These are phyloP conservation scores for Golubevia sp. DNA, from an alignment of 1,284 basidiomycete species.

Conservation along the genomic window DNA sequence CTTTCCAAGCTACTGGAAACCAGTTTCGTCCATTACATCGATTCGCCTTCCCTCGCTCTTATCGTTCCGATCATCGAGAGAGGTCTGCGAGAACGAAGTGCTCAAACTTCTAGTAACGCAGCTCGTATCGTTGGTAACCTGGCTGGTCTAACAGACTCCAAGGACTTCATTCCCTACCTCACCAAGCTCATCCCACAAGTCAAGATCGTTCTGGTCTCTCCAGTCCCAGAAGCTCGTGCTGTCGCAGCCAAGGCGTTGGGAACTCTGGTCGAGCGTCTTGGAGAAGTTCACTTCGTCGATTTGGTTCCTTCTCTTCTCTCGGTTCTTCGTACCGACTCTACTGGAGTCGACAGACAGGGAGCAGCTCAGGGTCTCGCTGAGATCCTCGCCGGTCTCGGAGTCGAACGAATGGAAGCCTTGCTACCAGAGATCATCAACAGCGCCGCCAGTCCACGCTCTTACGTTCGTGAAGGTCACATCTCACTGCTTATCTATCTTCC, in stretches of 20 bases:
- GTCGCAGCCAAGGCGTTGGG: slow-evolving; percentile 98
- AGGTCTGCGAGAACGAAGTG: slow-evolving; percentile 86
- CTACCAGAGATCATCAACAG: slow-evolving; percentile 92
- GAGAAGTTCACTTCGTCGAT: slow-evolving; percentile 93
- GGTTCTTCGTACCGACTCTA: slow-evolving; percentile 89
- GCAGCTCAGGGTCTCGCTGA: slow-evolving; percentile 97
- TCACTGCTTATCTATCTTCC: slow-evolving; percentile 94
- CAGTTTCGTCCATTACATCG: slow-evolving; percentile 97
- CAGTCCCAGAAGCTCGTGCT: slow-evolving; percentile 94
- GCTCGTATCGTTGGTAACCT: slow-evolving; percentile 97
- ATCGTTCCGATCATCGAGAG: slow-evolving; percentile 95
- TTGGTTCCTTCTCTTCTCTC: slow-evolving; percentile 87
- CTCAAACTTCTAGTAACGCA: slow-evolving; percentile 92
- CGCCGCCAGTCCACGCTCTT: slow-evolving; percentile 83
- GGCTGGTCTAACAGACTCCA: slow-evolving; percentile 84
- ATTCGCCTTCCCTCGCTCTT: slow-evolving; percentile 94
- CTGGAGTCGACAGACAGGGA: slow-evolving; percentile 94
- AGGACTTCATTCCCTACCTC: slow-evolving; percentile 96
- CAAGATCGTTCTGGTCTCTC: slow-evolving; percentile 82
- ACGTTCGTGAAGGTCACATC: slow-evolving; percentile 98
- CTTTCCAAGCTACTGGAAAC: slow-evolving; percentile 84
- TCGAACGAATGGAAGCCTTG: slow-evolving; percentile 93
- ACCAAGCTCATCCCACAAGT: slow-evolving; percentile 85
- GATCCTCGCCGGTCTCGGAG: slow-evolving; percentile 91
- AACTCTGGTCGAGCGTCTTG: slow-evolving; percentile 91